phyloP scores from a whole-genome alignment of 805 yeast species.

The Zygosaccharomyces gambellarensis region DNA sequence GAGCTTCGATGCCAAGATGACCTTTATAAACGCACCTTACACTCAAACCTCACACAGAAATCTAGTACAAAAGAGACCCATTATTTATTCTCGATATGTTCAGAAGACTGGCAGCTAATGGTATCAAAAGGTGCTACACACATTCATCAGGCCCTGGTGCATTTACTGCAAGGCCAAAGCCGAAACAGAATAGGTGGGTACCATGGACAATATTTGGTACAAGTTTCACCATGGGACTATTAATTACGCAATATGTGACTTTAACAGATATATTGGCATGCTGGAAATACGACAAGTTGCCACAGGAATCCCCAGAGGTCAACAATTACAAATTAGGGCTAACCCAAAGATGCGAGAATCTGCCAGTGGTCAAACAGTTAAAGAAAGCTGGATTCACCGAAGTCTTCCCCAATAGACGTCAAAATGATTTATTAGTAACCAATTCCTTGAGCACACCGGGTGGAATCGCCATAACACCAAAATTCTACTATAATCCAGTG shows the following conservation, averaged over 20 bases:
- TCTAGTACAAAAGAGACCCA: not conserved
- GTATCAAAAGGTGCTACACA: conserved; percentile 8
- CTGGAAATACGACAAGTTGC: conserved; percentile 32
- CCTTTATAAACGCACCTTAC: not conserved
- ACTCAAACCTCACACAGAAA: not conserved
- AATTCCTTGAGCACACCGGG: conserved; percentile 65
- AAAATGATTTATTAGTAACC: conserved; percentile 44
- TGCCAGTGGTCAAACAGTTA: conserved; percentile 51
- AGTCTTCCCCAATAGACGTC: conserved; percentile 37
- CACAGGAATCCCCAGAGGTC: conserved; percentile 29
- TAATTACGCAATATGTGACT: conserved; percentile 33
- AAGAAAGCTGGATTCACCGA: conserved; percentile 36
- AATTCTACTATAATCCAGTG: conserved; percentile 53
- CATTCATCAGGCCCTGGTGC: conserved; percentile 3
- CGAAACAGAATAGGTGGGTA: conserved; percentile 20
- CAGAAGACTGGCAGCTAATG: conserved; percentile 9
- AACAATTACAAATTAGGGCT: conserved; percentile 33
- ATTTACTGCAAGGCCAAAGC: conserved; percentile 14
- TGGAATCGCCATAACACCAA: conserved; percentile 70
- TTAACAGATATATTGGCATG: conserved; percentile 34
- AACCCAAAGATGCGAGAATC: conserved; percentile 43
- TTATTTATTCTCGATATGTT: conserved; percentile 9
- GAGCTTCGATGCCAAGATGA: not conserved
- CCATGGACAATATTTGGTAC: conserved; percentile 28
- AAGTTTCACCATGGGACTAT: conserved; percentile 31